A percentile compares a stretch with the other conserved stretches of the same genome.
phyloP scores from a whole-genome alignment of 2,329 filamentous ascomycete genomes.

The Sporothrix pseudoabietina region DNA sequence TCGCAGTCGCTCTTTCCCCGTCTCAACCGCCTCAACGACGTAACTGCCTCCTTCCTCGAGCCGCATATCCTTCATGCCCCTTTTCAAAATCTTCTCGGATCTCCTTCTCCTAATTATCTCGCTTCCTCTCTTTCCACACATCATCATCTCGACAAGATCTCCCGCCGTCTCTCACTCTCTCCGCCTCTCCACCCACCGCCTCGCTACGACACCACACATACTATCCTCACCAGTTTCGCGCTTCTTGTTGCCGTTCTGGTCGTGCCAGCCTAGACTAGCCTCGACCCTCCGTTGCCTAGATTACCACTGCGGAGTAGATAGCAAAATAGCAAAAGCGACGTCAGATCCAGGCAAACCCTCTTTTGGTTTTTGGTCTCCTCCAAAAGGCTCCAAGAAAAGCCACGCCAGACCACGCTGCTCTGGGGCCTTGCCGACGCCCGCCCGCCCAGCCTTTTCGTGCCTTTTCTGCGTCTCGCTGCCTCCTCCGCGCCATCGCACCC shows the following conservation, averaged over 20 bases:
- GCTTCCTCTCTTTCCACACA: neutral
- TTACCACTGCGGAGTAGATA: neutral
- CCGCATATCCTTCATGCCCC: neutral
- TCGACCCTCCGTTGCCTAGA: neutral
- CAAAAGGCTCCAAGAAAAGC: neutral
- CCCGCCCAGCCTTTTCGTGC: no score
- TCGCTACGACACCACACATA: neutral
- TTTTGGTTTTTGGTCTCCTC: no score
- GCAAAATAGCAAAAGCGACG: neutral
- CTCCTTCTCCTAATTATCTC: neutral
- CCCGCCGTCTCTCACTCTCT: neutral
- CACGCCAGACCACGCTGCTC: neutral
- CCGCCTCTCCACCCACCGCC: neutral
- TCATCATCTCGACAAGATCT: neutral
- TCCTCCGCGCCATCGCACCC: neutral
- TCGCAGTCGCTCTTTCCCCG: constrained; percentile 16
- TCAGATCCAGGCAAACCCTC: neutral
- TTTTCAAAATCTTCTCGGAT: neutral
- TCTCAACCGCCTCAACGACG: neutral
- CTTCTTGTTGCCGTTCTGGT: constrained; percentile 20
- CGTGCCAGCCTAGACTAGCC: neutral
- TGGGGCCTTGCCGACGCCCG: neutral
- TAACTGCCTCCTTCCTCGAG: neutral
- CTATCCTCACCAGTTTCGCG: neutral
- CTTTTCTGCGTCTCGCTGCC: neutral